Evolutionary conservation across 495 filamentous ascomycete species (phyloP).

Genomic region (Penicillium dipodomyicola): DNA sequence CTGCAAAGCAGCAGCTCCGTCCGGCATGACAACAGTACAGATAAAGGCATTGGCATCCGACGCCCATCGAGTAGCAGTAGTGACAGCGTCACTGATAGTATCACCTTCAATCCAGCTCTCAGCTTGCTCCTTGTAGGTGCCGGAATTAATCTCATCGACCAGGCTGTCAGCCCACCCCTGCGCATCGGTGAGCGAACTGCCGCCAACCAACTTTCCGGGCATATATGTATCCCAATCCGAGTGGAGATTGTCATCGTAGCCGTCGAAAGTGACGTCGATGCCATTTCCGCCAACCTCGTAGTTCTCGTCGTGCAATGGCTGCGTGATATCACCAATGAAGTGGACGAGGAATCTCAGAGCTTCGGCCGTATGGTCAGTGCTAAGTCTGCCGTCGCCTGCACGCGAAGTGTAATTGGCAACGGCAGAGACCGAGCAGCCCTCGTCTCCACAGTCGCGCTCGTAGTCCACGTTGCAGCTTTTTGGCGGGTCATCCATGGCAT

Average conservation of each 20-base stretch:
- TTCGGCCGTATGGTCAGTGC: slow-evolving; percentile 16
- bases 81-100: slow-evolving; percentile 33
- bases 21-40: slow-evolving; percentile 51
- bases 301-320: slow-evolving; percentile 62
- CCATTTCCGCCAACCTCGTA: slow-evolving; percentile 58
- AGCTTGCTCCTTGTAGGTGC: slow-evolving; percentile 45
- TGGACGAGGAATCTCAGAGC: slow-evolving; percentile 58
- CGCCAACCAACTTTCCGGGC: slow-evolving; percentile 53
- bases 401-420: slow-evolving; percentile 56
- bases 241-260: slow-evolving; percentile 58
- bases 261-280: slow-evolving; percentile 55
- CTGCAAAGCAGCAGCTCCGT: slow-evolving; percentile 24
- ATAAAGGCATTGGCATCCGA: slow-evolving; percentile 56
- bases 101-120: slow-evolving; percentile 50
- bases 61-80: slow-evolving; percentile 53
- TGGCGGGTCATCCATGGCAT: slow-evolving; percentile 62
- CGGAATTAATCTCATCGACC: slow-evolving; percentile 44
- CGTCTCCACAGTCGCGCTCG: slow-evolving; percentile 54
- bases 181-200: slow-evolving; percentile 31
- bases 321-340: slow-evolving; percentile 59
- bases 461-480: slow-evolving; percentile 54
- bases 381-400: slow-evolving; percentile 22
- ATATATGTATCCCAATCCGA: slow-evolving; percentile 64
- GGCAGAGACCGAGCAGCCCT: slow-evolving; percentile 60
- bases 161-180: slow-evolving; percentile 35